These are phyloP conservation scores for Arthrobotrys sinensis DNA, from an alignment of 2,329 filamentous ascomycete species.

Conservation along the genomic window DNA sequence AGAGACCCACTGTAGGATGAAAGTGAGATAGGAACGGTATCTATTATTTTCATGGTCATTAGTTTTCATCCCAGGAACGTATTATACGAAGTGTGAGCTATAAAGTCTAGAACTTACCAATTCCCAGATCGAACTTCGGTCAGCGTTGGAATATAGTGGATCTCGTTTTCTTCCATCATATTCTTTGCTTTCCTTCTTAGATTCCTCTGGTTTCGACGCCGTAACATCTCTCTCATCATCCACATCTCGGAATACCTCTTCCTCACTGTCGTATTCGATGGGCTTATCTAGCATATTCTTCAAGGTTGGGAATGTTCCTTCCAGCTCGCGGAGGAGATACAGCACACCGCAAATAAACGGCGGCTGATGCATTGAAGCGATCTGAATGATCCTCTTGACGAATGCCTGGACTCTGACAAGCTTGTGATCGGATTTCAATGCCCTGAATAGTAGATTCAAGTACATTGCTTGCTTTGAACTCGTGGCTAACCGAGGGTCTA, in stretches of 20 bases:
- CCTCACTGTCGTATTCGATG: slow-evolving; percentile 81
- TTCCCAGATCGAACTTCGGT: slow-evolving; percentile 94
- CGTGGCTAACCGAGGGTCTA: slow-evolving; percentile 87
- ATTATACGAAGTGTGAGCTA: not conserved
- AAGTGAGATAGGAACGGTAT: slow-evolving; percentile 84
- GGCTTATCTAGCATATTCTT: slow-evolving; percentile 83
- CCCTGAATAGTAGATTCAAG: slow-evolving; percentile 89
- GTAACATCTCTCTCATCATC: slow-evolving; percentile 72
- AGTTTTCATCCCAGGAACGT: slow-evolving; percentile 3
- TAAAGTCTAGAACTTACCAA: slow-evolving; percentile 73
- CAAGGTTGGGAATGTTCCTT: slow-evolving; percentile 83
- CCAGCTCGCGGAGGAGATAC: slow-evolving; percentile 87
- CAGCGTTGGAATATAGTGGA: slow-evolving; percentile 87
- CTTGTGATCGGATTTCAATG: slow-evolving; percentile 91
- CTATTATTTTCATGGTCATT: slow-evolving; percentile 62
- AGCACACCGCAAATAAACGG: slow-evolving; percentile 94
- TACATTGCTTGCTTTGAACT: slow-evolving; percentile 98
- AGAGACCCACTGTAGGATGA: slow-evolving; percentile 91
- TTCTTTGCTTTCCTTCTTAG: slow-evolving; percentile 62
- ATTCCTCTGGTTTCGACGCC: slow-evolving; percentile 51
- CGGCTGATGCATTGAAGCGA: slow-evolving; percentile 86
- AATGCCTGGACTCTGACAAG: slow-evolving; percentile 95
- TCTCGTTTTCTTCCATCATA: slow-evolving; percentile 95
- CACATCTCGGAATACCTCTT: slow-evolving; percentile 79
- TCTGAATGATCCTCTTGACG: slow-evolving; percentile 89